Evolutionary conservation across 495 filamentous ascomycete genomes (phyloP), one percentile per base, ranked within the genome.

Genomic region (Hypomontagnella monticulosa): DNA sequence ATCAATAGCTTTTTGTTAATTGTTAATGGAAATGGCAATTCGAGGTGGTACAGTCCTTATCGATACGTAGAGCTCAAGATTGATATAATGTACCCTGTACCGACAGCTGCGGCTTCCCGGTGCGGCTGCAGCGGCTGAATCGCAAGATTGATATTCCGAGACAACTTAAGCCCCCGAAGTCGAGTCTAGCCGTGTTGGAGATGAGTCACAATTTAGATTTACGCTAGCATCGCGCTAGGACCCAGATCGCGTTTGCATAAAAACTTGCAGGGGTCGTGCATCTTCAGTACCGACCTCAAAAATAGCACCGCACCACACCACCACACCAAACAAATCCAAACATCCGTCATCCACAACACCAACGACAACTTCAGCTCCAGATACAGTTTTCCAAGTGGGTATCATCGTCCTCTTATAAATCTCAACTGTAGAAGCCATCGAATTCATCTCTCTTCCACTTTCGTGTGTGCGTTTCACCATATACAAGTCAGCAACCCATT

Each of bases 191-290:
- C 11, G 27, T 19, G 48, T 6, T 10, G 7, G 42, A 33, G 20
- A 33, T 57, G 27, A 59, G 57, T 53, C 48, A 61, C 34, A 40
- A 14, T 65, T 47, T 54, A 59, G 56, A 23, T 30, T 20, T 34
- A 20, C 62, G 40, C 41, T 59, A 59, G 63, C 10, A 44, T 53
- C 51, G 42, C 51, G 63, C 50, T 66, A 61, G 52, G 56, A 46
- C n/a, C 61, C n/a, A 36, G 44, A 66, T 61, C 57, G 63, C 63
- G 57, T 57, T 57, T 61, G 44, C 51, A 60, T 46, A 53, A 65
- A 43, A 43, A 2, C 27, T 46, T 48, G 37, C 63, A 66, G 36
- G 63, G 63, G 63, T 27, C 23, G 23, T 27, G 23, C 23, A 6
- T 27, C 23, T 27, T 27, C 23, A 27, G 23, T 27, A 43, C 37